Conservation (phyloP, 306 rosid species). For the Cicer bijugum region DNA sequence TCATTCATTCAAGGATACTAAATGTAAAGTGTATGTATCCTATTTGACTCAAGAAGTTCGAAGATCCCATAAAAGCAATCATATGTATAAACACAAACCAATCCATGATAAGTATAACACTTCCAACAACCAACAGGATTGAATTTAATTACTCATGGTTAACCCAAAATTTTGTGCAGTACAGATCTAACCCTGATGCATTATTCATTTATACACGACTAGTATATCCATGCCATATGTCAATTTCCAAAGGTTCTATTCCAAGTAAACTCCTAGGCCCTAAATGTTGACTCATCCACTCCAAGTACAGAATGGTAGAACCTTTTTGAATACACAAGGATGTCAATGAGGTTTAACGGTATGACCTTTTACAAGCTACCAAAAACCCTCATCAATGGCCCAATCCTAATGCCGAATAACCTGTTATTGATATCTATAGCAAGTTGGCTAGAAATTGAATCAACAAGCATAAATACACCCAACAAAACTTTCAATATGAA, state of each 20-base stretch:
- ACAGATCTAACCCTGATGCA: conserved; percentile 24
- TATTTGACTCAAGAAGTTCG: conserved; percentile 26
- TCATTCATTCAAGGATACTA: conserved; percentile 17
- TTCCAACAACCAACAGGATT: conserved; percentile 21
- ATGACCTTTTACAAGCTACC: not conserved
- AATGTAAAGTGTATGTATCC: conserved; percentile 18
- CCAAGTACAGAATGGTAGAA: conserved; percentile 24
- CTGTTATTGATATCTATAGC: conserved; percentile 12
- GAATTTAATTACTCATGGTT: not conserved
- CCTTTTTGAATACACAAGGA: not conserved
- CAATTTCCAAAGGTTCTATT: conserved; percentile 26
- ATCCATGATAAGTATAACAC: conserved; percentile 29
- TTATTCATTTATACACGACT: conserved; percentile 2
- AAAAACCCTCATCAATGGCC: conserved; percentile 7
- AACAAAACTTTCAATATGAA: conserved; percentile 1
- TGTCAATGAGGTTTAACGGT: not conserved
- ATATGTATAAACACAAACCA: conserved; percentile 4
- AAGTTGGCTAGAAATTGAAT: no score
- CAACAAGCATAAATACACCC: conserved; percentile 15
- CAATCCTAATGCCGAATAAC: not conserved
- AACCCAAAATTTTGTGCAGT: conserved; percentile 7
- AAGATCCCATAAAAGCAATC: conserved; percentile 17
- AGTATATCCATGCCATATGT: not conserved
- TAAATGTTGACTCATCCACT: not conserved
- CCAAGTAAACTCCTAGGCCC: conserved; percentile 19